Evolutionary conservation across 805 yeast species (phyloP).

Genomic region (Candida orba): DNA sequence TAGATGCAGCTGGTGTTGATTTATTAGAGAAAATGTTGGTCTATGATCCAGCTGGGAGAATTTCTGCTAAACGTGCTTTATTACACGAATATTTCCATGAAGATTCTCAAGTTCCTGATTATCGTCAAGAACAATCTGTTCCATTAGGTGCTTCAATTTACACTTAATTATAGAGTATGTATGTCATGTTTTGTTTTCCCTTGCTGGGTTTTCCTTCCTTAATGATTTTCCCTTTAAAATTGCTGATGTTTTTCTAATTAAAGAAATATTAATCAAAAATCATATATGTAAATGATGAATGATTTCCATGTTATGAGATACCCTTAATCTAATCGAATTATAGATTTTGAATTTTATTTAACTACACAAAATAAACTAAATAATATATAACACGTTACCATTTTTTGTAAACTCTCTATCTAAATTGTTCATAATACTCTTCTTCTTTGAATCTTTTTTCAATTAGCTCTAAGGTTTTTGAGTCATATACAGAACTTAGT

Average conservation of each 20-base stretch:
- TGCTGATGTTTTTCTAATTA: too few species aligned
- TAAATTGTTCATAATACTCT: constrained; percentile 55
- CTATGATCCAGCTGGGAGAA: constrained; percentile 89
- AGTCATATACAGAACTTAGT: constrained; percentile 55
- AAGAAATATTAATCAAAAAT: too few species aligned
- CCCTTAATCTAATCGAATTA: background rate
- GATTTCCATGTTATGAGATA: background rate
- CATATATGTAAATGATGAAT: too few species aligned
- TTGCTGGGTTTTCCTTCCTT: background rate
- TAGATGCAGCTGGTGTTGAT: constrained; percentile 81
- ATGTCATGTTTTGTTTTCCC: background rate
- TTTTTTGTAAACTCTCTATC: constrained; percentile 15
- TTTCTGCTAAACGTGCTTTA: constrained; percentile 90
- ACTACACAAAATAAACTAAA: background rate
- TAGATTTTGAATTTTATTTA: too few species aligned
- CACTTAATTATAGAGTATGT: constrained; percentile 9
- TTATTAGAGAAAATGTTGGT: constrained; percentile 70
- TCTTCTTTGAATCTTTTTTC: constrained; percentile 69
- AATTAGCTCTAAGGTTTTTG: constrained; percentile 50
- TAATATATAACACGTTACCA: background rate
- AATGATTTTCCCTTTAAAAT: background rate
- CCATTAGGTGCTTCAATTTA: constrained; percentile 26
- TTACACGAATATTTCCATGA: constrained; percentile 80
- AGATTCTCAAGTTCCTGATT: constrained; percentile 27
- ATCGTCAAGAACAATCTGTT: constrained; percentile 21